These are phyloP conservation scores for Colletotrichum trifolii DNA, from an alignment of 2,329 filamentous ascomycete species.

Conservation along the genomic window DNA sequence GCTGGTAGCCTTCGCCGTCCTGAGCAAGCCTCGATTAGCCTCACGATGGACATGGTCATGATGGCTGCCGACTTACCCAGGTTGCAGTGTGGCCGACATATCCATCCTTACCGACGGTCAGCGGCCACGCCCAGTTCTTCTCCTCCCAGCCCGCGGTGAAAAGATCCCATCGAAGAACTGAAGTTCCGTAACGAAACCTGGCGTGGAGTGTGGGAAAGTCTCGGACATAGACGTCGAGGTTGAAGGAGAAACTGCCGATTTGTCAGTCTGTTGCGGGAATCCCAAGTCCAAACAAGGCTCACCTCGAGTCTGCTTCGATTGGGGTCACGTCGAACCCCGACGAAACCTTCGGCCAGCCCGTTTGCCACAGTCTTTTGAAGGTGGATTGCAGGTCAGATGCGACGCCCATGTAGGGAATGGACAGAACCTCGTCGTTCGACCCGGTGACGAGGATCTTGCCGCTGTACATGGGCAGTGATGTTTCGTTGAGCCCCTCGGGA, in stretches of 20 bases:
- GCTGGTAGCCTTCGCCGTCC: too few relatives aligned
- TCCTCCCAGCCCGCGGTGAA: conserved; percentile 53
- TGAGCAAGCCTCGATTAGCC: too few relatives aligned
- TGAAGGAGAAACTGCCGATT: conserved; percentile 25
- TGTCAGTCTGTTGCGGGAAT: background rate
- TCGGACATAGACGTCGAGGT: conserved; percentile 21
- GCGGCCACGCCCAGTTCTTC: conserved; percentile 54
- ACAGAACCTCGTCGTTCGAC: conserved; percentile 53
- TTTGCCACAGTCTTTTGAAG: conserved; percentile 19
- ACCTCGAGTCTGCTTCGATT: conserved; percentile 31
- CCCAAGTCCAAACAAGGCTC: background rate
- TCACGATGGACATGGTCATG: background rate
- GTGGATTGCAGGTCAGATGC: conserved; percentile 16
- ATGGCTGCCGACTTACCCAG: conserved; percentile 6
- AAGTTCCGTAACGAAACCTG: conserved; percentile 26
- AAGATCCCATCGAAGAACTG: conserved; percentile 42
- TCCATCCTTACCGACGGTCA: conserved; percentile 47
- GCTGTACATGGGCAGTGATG: conserved; percentile 54
- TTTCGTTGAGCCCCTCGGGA: conserved; percentile 40
- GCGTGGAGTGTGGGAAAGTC: conserved; percentile 29
- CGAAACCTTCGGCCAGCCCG: conserved; percentile 1
- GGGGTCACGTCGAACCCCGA: conserved; percentile 14
- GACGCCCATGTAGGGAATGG: conserved; percentile 52
- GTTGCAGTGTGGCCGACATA: conserved; percentile 49
- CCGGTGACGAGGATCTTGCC: conserved; percentile 55